Base-by-base conservation (phyloP, 2,329 filamentous ascomycete genomes). In the Pseudopyrenochaeta lycopersici region DNA sequence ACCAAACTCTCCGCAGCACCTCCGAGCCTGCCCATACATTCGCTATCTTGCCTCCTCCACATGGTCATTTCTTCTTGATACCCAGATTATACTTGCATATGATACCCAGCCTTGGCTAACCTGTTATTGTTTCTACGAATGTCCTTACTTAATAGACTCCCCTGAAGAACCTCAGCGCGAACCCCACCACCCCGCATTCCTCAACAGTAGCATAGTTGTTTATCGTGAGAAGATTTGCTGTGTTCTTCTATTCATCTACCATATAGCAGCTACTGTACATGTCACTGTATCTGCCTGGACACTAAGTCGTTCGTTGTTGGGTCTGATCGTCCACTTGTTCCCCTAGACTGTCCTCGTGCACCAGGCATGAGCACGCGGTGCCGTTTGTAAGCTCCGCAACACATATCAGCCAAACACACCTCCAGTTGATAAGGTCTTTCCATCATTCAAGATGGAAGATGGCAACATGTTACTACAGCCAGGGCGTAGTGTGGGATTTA, bases 401-500 rank as follows among this genome's bases (percentile, higher is more conserved):
- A 30, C 47, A 46, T 32, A 44, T 38, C 35, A 47, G 41, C n/a
- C 54, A 51, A 36, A 46, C 56, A 39, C 33, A 41, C 17, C 35
- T 17, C 42, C 20, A 23, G 10, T 18, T 10, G 42, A 29, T 18
- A 44, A 39, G 2, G 36, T 27, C 41, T 50, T 29, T 1, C 27
- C 45, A 2, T 53, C 12, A 39, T 21, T 11, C 50, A 62, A 47
- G 1, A 75, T 74, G 72, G 71, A 75, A 23, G 67, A 74, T 33
- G 56, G 54, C 12, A 57, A 48, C 36, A 67, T 75, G 70, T 71
- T 72, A 49, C 56, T 68, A 23, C 60, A 64, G 53, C 66, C 66
- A 20, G 66, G 66, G 42, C 64, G 66, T 44, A 66, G 71, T 17
- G 60, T 79, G 27, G 76, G 76, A 48, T 77, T 76, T 62, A 75